Conservation (phyloP, 2,329 filamentous ascomycete genomes). For the Aureobasidium sp. region DNA sequence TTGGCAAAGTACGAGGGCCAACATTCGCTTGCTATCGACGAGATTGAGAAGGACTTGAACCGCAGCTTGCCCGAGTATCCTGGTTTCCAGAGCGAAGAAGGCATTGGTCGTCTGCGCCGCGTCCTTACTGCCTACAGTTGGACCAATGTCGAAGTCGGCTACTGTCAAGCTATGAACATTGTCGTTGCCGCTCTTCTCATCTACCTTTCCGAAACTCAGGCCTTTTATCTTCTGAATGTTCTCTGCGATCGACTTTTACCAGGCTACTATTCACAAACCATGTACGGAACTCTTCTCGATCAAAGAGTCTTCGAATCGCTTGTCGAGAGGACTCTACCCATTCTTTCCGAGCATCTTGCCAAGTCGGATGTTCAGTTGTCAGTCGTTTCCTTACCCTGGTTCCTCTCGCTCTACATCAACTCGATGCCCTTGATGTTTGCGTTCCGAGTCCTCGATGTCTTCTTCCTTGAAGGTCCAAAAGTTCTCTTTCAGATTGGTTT, state of each 20-base stretch:
- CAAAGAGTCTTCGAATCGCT: slow-evolving; percentile 96
- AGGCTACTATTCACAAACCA: slow-evolving; percentile 96
- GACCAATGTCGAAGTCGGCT: slow-evolving; percentile 91
- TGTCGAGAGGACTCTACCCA: slow-evolving; percentile 98
- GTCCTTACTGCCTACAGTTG: slow-evolving; percentile 97
- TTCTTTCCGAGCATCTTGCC: slow-evolving; percentile 96
- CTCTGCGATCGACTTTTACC: slow-evolving; percentile 89
- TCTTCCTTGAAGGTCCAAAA: slow-evolving; percentile 96
- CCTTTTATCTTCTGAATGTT: slow-evolving; percentile 86
- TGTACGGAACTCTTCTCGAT: slow-evolving; percentile 96
- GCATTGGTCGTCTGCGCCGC: slow-evolving; percentile 79
- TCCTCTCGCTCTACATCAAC: slow-evolving; percentile 96
- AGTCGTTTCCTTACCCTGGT: slow-evolving; percentile 95
- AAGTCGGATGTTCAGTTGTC: slow-evolving; percentile 96
- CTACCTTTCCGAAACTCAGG: slow-evolving; percentile 95
- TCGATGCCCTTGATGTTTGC: slow-evolving; percentile 98
- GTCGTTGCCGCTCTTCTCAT: slow-evolving; percentile 96
- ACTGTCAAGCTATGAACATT: slow-evolving; percentile 99
- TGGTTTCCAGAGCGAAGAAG: slow-evolving; percentile 92
- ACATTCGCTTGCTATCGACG: slow-evolving; percentile 91
- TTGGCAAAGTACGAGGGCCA: slow-evolving; percentile 74
- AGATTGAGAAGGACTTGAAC: slow-evolving; percentile 98
- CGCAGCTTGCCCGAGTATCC: slow-evolving; percentile 94
- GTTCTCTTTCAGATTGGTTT: slow-evolving; percentile 94
- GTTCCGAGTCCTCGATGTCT: slow-evolving; percentile 92